Evolutionary conservation across 2,329 filamentous ascomycete genomes (phyloP), one percentile per base, ranked within the genome.

Genomic region (Colletotrichum liriopes): DNA sequence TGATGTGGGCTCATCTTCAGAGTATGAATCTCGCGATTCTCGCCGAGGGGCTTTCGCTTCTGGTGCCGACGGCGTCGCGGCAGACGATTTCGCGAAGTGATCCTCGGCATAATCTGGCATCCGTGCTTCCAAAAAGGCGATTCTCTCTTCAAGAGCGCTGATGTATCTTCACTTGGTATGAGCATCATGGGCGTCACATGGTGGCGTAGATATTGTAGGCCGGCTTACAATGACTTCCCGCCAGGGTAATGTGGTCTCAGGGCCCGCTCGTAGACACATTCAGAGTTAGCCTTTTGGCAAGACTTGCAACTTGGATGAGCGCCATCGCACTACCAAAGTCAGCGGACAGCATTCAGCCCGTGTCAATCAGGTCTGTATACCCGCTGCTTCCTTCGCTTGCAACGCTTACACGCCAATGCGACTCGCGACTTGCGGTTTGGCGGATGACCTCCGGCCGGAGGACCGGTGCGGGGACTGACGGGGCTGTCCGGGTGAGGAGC

Each of bases 161-260:
- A 78, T 78, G 65, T 78, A 78, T 20, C 76, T 77, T 41, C 11
- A 43, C 9, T 14, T 14, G 20, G 18, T n/a, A 23, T 65, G 14
- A 65, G 37, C 20, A 49, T 18, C 12, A 6, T 11, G 1, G 20
- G 18, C 12, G 18, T n/a, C 18, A 16, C 20, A 7, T 16, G 20
- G 26, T 6, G 32, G 14, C 26, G 23, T 20, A 26, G 11, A 26
- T 26, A 16, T 29, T 5, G 8, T n/a, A 7, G n/a, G 14, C n/a
- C 32, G 12, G 66, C 76, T 72, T 65, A 76, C 76, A 76, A 43
- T 3, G 77, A 76, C 51, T 78, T 78, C 3, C 77, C 77, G 0
- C 78, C 77, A 1, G 77, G 77, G 37, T 79, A 79, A 37, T 76
- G 77, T 6, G 77, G 77, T 1, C 77, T 74, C 0, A 78, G 54